Percentiles rank a stretch among this genome's conserved stretches.
Conservation (phyloP, 1,284 basidiomycete genomes). For the Pholiota adiposa region DNA sequence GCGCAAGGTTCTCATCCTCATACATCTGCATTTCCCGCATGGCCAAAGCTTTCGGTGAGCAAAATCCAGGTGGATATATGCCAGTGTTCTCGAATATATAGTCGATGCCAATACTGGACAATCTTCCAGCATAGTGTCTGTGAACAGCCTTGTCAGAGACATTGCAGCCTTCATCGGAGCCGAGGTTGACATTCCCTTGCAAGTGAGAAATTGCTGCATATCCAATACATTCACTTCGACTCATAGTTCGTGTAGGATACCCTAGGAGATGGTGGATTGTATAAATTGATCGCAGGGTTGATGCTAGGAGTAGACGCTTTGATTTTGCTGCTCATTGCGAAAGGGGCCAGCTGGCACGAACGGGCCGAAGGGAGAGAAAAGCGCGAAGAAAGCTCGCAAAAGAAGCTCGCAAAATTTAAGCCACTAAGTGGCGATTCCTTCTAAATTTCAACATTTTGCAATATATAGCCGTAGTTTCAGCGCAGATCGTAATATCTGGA, state of each 20-base stretch:
- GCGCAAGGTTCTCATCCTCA: slow-evolving; percentile 72
- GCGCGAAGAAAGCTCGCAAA: not conserved
- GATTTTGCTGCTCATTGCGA: not conserved
- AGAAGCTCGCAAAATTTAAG: no score
- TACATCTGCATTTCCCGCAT: slow-evolving; percentile 46
- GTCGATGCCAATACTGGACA: slow-evolving; percentile 79
- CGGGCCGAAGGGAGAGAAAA: not conserved
- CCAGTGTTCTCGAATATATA: slow-evolving; percentile 73
- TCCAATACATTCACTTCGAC: not conserved
- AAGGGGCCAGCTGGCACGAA: slow-evolving; percentile 4
- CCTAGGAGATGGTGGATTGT: slow-evolving; percentile 6
- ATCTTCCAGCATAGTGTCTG: slow-evolving; percentile 68
- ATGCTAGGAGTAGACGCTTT: not conserved
- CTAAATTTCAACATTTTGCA: no score
- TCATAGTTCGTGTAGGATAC: not conserved
- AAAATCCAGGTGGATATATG: slow-evolving; percentile 62
- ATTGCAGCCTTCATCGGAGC: slow-evolving; percentile 68
- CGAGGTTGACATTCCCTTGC: slow-evolving; percentile 71
- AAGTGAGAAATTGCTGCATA: slow-evolving; percentile 39
- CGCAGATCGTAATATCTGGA: no score
- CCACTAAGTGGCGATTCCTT: no score
- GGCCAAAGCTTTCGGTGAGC: no score
- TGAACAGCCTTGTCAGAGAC: slow-evolving; percentile 76
- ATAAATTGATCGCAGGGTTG: slow-evolving; percentile 5
- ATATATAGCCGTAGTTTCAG: no score